Evolutionary conservation across 139 green algal genomes (phyloP).

Genomic region (Pycnococcus provasolii): DNA sequence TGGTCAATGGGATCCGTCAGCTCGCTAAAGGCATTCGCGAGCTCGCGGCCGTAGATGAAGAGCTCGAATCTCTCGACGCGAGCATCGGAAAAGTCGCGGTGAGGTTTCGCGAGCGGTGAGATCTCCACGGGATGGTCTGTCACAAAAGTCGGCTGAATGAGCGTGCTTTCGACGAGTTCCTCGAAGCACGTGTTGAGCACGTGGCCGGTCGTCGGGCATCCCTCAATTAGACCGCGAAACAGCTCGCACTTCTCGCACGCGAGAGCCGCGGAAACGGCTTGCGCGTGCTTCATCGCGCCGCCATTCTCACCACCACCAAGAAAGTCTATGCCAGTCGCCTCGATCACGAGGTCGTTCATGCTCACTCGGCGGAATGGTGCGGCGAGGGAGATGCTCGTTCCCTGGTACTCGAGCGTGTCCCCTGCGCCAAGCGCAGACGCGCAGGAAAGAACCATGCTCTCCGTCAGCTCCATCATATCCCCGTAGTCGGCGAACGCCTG

Average conservation of each 20-base stretch:
- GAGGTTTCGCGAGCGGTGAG: slow-evolving; percentile 86
- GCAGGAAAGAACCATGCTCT: slow-evolving; percentile 58
- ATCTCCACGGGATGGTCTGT: slow-evolving; percentile 87
- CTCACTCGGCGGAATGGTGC: slow-evolving; percentile 70
- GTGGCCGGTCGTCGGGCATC: slow-evolving; percentile 41
- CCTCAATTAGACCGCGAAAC: neutral
- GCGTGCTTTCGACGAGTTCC: slow-evolving; percentile 57
- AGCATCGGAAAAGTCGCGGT: slow-evolving; percentile 40
- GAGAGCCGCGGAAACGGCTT: neutral
- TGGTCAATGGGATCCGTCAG: slow-evolving; percentile 95
- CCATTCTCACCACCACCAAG: no score
- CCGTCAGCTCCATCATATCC: slow-evolving; percentile 93
- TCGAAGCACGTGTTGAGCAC: slow-evolving; percentile 93
- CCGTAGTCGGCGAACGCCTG: slow-evolving; percentile 88
- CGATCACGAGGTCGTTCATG: slow-evolving; percentile 81
- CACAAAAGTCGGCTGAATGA: slow-evolving; percentile 95
- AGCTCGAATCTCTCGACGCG: slow-evolving; percentile 94
- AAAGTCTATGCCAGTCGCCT: slow-evolving; percentile 44
- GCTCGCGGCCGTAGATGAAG: slow-evolving; percentile 82
- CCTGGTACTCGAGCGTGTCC: slow-evolving; percentile 62
- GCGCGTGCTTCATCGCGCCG: no score
- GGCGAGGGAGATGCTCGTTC: slow-evolving; percentile 58
- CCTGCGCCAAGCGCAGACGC: slow-evolving; percentile 2
- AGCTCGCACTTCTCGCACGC: slow-evolving; percentile 2
- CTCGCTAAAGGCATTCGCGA: slow-evolving; percentile 93